Conservation (phyloP, 2,329 filamentous ascomycete species). For the Macrophomina tecta region DNA sequence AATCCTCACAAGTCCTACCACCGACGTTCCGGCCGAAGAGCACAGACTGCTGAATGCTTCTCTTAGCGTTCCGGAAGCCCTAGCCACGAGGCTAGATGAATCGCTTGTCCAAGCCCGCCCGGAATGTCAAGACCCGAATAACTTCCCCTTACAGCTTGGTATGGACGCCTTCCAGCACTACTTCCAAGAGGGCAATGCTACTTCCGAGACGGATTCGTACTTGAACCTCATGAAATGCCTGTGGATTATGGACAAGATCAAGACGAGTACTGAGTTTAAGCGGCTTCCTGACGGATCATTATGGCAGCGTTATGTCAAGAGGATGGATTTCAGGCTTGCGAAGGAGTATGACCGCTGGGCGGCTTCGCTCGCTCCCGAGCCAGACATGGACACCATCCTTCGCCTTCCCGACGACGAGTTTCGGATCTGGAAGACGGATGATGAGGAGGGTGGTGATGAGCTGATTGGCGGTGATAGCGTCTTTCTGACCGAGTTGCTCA, state of each 20-base stretch:
- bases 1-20: conserved; percentile 21
- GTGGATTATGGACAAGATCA: conserved; percentile 23
- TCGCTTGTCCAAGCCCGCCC: conserved; percentile 9
- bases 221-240: conserved; percentile 22
- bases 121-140: neutral
- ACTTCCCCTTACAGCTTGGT: conserved; percentile 20
- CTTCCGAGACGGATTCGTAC: conserved; percentile 9
- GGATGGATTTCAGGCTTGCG: neutral
- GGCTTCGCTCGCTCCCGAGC: conserved; percentile 5
- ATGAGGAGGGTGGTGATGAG: neutral
- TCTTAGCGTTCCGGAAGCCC: conserved; percentile 22
- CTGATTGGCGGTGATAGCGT: neutral
- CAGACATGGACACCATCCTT: conserved; percentile 14
- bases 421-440: conserved; percentile 7
- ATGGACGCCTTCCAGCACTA: conserved; percentile 19
- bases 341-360: neutral
- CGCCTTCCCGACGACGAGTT: conserved; percentile 7
- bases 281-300: neutral
- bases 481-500: conserved; percentile 18
- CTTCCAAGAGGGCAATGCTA: conserved; percentile 14
- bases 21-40: conserved; percentile 1
- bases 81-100: conserved; percentile 1
- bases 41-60: conserved; percentile 10
- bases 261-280: neutral
- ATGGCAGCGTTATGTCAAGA: conserved; percentile 20